phyloP scores from a whole-genome alignment of 208 protist species.

The Herpetomonas tarakana region DNA sequence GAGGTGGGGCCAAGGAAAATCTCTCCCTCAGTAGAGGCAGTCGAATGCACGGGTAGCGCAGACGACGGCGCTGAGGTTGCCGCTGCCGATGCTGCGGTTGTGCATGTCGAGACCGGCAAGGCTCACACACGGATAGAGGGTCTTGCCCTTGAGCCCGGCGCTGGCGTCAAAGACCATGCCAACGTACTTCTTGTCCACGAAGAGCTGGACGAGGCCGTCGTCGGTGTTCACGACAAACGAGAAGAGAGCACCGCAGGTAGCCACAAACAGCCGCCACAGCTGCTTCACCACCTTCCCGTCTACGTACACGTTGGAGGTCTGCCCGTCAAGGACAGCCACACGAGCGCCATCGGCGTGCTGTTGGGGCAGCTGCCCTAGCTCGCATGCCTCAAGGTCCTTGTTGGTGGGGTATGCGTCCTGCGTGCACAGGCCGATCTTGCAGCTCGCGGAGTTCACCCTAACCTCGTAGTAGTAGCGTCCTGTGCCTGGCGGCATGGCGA shows the following conservation, averaged over 20 bases:
- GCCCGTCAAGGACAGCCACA: slow-evolving; percentile 39
- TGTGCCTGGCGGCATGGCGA: slow-evolving; percentile 51
- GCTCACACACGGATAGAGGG: slow-evolving; percentile 64
- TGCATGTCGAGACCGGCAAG: slow-evolving; percentile 65
- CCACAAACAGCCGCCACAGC: slow-evolving; percentile 74
- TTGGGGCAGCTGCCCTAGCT: slow-evolving; percentile 22
- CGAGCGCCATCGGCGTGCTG: slow-evolving; percentile 1
- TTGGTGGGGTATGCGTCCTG: slow-evolving; percentile 35
- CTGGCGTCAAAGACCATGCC: slow-evolving; percentile 62
- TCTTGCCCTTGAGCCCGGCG: slow-evolving; percentile 53
- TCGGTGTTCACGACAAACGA: slow-evolving; percentile 86
- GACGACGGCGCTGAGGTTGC: slow-evolving; percentile 50
- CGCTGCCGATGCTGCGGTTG: slow-evolving; percentile 59
- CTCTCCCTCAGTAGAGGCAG: slow-evolving; percentile 44
- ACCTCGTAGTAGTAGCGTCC: slow-evolving; percentile 85
- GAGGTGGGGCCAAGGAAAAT: too few species aligned
- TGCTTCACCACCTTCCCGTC: slow-evolving; percentile 59
- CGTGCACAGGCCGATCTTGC: slow-evolving; percentile 69
- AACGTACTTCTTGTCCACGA: slow-evolving; percentile 70
- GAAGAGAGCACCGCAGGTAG: slow-evolving; percentile 53
- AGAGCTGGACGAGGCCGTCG: slow-evolving; percentile 74
- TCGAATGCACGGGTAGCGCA: slow-evolving; percentile 28
- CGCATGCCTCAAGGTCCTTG: slow-evolving; percentile 25
- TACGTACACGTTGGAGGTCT: slow-evolving; percentile 68
- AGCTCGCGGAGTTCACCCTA: slow-evolving; percentile 67